A percentile compares a stretch with the other conserved stretches of the same genome.
These are phyloP conservation scores for Ogataea pilisensis DNA, from an alignment of 805 yeast species.

Conservation along the genomic window DNA sequence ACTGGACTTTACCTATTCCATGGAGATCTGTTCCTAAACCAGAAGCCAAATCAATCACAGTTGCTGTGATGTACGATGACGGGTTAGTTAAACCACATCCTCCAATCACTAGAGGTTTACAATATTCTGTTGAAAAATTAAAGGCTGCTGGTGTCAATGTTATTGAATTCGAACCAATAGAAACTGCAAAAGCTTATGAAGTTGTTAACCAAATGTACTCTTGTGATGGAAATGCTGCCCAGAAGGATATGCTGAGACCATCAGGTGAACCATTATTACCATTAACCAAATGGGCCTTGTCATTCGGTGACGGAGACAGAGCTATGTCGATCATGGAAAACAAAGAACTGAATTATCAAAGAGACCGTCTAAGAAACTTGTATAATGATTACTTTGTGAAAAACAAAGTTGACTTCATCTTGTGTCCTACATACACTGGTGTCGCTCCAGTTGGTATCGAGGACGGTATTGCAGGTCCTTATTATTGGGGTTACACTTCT, in stretches of 20 bases:
- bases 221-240: constrained; percentile 65
- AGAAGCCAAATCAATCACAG: constrained; percentile 42
- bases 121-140: constrained; percentile 50
- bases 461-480: constrained; percentile 39
- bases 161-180: constrained; percentile 54
- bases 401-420: constrained; percentile 57
- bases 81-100: constrained; percentile 66
- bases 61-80: constrained; percentile 62
- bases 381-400: constrained; percentile 50
- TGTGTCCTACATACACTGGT: constrained; percentile 65
- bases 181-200: constrained; percentile 53
- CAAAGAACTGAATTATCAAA: constrained; percentile 47
- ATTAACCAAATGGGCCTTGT: constrained; percentile 58
- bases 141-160: constrained; percentile 55
- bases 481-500: constrained; percentile 79
- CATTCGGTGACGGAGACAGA: constrained; percentile 55
- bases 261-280: constrained; percentile 70
- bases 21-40: constrained; percentile 46
- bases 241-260: constrained; percentile 44
- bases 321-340: constrained; percentile 45
- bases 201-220: constrained; percentile 54
- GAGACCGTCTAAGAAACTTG: constrained; percentile 57
- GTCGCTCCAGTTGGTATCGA: constrained; percentile 66
- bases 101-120: constrained; percentile 55
- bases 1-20: constrained; percentile 42